Evolutionary conservation across 2,329 filamentous ascomycete genomes (phyloP).

Genomic region (Stemphylium vesicarium): DNA sequence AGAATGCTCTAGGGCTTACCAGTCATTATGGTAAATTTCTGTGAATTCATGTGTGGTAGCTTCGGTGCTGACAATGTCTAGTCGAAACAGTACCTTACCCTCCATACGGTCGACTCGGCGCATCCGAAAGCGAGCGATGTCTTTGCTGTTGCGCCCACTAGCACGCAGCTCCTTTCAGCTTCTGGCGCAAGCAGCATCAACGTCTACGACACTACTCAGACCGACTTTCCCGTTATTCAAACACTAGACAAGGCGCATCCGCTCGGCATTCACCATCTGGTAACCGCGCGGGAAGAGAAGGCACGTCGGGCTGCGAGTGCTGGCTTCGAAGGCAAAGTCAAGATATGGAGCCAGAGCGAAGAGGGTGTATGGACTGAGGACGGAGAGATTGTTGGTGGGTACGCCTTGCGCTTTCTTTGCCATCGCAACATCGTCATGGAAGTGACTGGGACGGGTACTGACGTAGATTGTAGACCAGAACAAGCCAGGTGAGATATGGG

Average conservation of each 20-base stretch:
- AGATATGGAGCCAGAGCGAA: constrained; percentile 73
- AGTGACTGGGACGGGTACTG: constrained; percentile 5
- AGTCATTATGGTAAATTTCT: constrained; percentile 6
- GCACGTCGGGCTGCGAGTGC: constrained; percentile 72
- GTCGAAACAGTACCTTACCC: constrained; percentile 98
- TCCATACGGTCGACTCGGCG: constrained; percentile 86
- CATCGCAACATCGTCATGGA: background rate
- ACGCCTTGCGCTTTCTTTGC: constrained; percentile 29
- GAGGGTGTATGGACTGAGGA: constrained; percentile 61
- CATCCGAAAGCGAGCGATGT: constrained; percentile 75
- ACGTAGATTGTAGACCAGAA: constrained; percentile 53
- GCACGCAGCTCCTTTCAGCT: constrained; percentile 76
- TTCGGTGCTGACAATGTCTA: constrained; percentile 48
- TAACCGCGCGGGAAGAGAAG: constrained; percentile 70
- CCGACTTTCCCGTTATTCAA: constrained; percentile 79
- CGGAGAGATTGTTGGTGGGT: constrained; percentile 53
- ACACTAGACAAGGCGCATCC: constrained; percentile 81
- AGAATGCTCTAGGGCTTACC: background rate
- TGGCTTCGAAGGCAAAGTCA: constrained; percentile 88
- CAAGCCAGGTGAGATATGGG: constrained; percentile 80
- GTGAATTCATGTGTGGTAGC: background rate
- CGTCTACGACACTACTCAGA: constrained; percentile 74
- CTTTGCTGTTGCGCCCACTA: constrained; percentile 80
- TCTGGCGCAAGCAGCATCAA: constrained; percentile 76
- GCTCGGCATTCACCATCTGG: constrained; percentile 89